A percentile compares a stretch with the other conserved stretches of the same genome.
phyloP scores from a whole-genome alignment of 768 basidiomycete species.

The Collybiopsis luxurians region DNA sequence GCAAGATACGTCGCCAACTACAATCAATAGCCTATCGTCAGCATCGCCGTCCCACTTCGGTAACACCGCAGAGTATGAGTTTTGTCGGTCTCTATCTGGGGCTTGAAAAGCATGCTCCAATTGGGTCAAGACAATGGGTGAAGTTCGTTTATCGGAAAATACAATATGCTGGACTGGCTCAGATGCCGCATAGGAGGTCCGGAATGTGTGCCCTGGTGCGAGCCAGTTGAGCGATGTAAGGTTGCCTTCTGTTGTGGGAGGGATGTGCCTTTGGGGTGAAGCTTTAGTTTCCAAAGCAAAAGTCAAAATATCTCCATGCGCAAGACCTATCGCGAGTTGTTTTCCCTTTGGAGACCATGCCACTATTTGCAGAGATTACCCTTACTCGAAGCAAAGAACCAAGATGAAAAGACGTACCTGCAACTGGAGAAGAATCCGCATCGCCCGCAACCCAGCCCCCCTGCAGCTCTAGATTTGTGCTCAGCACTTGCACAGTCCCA shows the following conservation, averaged over 20 bases:
- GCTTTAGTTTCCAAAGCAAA: slow-evolving; percentile 57
- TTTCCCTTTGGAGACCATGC: slow-evolving; percentile 89
- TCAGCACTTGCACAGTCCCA: slow-evolving; percentile 57
- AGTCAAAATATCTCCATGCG: slow-evolving; percentile 67
- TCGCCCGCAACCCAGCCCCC: slow-evolving; percentile 54
- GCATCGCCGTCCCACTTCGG: slow-evolving; percentile 47
- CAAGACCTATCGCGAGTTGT: slow-evolving; percentile 74
- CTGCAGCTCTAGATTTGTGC: slow-evolving; percentile 50
- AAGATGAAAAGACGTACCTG: slow-evolving; percentile 43
- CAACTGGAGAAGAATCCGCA: slow-evolving; percentile 49
- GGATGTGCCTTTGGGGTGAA: slow-evolving; percentile 57
- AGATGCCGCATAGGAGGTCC: slow-evolving; percentile 50
- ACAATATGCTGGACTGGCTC: slow-evolving; percentile 44
- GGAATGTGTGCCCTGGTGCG: slow-evolving; percentile 63
- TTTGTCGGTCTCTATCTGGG: slow-evolving; percentile 35
- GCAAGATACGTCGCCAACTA: slow-evolving; percentile 46
- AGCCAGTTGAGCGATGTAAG: slow-evolving; percentile 66
- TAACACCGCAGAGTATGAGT: slow-evolving; percentile 33
- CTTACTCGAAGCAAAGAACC: background rate
- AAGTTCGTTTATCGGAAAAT: slow-evolving; percentile 39
- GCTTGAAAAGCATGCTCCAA: slow-evolving; percentile 40
- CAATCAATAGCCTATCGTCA: slow-evolving; percentile 38
- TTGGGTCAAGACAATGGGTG: slow-evolving; percentile 34
- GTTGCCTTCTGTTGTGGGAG: slow-evolving; percentile 47
- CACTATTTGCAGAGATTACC: slow-evolving; percentile 37